phyloP scores from a whole-genome alignment of 306 rosid species.

The Cicer pinnatifidum region DNA sequence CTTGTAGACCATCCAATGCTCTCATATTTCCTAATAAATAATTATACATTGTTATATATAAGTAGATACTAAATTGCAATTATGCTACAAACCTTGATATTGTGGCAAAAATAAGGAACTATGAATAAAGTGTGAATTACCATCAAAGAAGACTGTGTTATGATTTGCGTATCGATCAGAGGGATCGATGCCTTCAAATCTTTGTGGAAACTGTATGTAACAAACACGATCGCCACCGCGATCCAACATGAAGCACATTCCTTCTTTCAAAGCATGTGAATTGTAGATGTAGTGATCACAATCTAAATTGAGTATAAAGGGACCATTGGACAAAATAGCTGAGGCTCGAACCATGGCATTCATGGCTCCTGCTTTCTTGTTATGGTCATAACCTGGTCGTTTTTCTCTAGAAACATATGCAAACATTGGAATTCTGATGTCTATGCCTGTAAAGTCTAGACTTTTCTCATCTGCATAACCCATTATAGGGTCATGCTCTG shows the following conservation, averaged over 20 bases:
- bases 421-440: constrained; percentile 80
- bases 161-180: constrained; percentile 93
- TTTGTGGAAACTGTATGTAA: constrained; percentile 83
- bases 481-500: constrained; percentile 68
- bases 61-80: not conserved
- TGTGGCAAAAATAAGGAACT: not conserved
- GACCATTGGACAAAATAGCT: constrained; percentile 75
- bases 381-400: constrained; percentile 78
- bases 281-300: constrained; percentile 84
- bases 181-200: constrained; percentile 88
- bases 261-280: constrained; percentile 68
- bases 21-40: constrained; percentile 70
- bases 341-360: constrained; percentile 91
- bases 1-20: constrained; percentile 90
- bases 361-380: constrained; percentile 97
- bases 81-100: not conserved
- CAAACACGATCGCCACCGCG: constrained; percentile 86
- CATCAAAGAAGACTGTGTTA: constrained; percentile 89
- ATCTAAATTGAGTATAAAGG: constrained; percentile 79
- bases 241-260: constrained; percentile 91
- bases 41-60: not conserved
- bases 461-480: constrained; percentile 64
- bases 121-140: constrained; percentile 43
- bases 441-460: constrained; percentile 77
- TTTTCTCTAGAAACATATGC: constrained; percentile 87